phyloP scores from a whole-genome alignment of 805 yeast genomes.

The Tetrapisispora arboricola region DNA sequence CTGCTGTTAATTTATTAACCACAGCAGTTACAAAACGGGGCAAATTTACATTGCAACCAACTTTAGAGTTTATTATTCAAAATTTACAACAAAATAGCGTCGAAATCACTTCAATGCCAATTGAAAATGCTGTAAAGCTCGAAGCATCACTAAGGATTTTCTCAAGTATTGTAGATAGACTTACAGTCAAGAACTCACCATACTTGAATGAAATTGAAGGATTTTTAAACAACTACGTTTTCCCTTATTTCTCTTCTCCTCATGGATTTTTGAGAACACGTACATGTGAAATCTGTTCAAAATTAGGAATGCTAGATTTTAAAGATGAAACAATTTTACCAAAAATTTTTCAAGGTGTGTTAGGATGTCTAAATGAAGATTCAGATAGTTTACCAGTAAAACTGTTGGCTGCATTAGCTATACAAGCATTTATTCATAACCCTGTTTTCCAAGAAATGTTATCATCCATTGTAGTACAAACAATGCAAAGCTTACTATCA shows the following conservation, averaged over 20 bases:
- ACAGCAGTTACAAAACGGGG: slow-evolving; percentile 64
- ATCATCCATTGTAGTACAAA: slow-evolving; percentile 57
- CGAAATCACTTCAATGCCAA: slow-evolving; percentile 21
- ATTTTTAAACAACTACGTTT: slow-evolving; percentile 50
- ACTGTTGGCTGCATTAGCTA: slow-evolving; percentile 73
- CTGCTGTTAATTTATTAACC: slow-evolving; percentile 63
- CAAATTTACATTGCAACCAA: slow-evolving; percentile 47
- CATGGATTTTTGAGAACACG: slow-evolving; percentile 66
- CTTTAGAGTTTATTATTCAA: slow-evolving; percentile 48
- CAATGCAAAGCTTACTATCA: slow-evolving; percentile 69
- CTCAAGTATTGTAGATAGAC: slow-evolving; percentile 57
- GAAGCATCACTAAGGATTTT: slow-evolving; percentile 76
- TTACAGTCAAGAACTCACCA: slow-evolving; percentile 46
- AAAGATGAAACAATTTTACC: slow-evolving; percentile 30
- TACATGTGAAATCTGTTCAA: slow-evolving; percentile 54
- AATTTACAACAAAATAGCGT: slow-evolving; percentile 30
- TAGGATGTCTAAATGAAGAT: slow-evolving; percentile 30
- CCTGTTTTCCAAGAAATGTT: slow-evolving; percentile 61
- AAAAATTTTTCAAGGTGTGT: slow-evolving; percentile 37
- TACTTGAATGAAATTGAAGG: slow-evolving; percentile 54
- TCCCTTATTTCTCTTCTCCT: slow-evolving; percentile 59
- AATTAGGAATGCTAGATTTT: slow-evolving; percentile 54
- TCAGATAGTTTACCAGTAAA: slow-evolving; percentile 59
- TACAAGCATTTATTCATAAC: slow-evolving; percentile 64
- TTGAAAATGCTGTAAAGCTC: slow-evolving; percentile 49